Conservation (phyloP, 371 early-diverging fungal genomes). For the Lichtheimia hyalospora region DNA sequence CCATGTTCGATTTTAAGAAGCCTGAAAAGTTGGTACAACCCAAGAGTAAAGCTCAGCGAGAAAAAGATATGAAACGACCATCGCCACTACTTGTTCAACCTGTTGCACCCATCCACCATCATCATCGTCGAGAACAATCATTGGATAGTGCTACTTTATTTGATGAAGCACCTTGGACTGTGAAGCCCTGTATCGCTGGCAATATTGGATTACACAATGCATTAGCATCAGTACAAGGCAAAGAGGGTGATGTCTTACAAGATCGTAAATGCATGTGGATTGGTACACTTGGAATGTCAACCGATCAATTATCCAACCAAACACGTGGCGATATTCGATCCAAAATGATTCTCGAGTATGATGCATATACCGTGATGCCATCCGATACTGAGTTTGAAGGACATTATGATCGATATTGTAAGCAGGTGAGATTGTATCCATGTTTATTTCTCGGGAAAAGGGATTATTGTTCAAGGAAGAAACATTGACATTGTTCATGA, state of each 20-base stretch:
- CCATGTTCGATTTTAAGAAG: constrained; percentile 32
- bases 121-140: constrained; percentile 31
- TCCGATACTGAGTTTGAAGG: constrained; percentile 76
- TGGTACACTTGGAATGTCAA: constrained; percentile 75
- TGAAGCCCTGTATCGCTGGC: constrained; percentile 74
- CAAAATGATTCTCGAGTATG: constrained; percentile 60
- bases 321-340: constrained; percentile 58
- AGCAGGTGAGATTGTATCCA: constrained; percentile 55
- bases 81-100: constrained; percentile 13
- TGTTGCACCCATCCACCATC: not conserved
- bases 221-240: constrained; percentile 60
- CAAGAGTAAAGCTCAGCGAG: constrained; percentile 35
- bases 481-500: not conserved
- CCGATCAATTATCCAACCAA: constrained; percentile 63
- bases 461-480: not conserved
- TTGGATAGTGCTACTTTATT: constrained; percentile 44
- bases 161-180: constrained; percentile 59
- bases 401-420: constrained; percentile 94
- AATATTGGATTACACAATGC: constrained; percentile 93
- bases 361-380: constrained; percentile 85
- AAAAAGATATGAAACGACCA: constrained; percentile 24
- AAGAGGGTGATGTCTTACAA: constrained; percentile 12
- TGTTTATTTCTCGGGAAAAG: too few relatives aligned
- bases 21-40: constrained; percentile 35
- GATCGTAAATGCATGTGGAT: constrained; percentile 69